A percentile compares a stretch with the other conserved stretches of the same genome.
Evolutionary conservation across 2,329 filamentous ascomycete species (phyloP).

Genomic region (Fusarium musae): DNA sequence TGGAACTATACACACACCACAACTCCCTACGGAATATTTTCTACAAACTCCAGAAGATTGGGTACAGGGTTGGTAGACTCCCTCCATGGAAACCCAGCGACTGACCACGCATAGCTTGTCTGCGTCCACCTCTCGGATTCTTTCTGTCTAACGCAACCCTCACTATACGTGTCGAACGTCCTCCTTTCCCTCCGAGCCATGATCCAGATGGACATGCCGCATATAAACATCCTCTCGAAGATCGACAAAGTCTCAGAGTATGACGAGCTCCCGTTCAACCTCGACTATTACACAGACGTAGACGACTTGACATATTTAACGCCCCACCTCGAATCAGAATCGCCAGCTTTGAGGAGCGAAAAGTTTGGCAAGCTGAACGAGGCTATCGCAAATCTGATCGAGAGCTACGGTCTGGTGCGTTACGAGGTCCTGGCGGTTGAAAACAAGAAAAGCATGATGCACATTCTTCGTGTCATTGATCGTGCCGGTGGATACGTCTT

Average conservation of each 20-base stretch:
- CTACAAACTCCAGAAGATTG: constrained; percentile 87
- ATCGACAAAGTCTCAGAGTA: constrained; percentile 94
- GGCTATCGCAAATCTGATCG: constrained; percentile 86
- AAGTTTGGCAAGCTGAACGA: constrained; percentile 89
- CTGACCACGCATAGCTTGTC: constrained; percentile 73
- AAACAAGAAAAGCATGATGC: constrained; percentile 97
- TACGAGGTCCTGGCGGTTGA: constrained; percentile 97
- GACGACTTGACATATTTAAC: constrained; percentile 90
- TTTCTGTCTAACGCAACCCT: constrained; percentile 91
- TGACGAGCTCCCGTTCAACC: constrained; percentile 88
- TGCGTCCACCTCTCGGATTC: constrained; percentile 94
- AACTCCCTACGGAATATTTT: constrained; percentile 92
- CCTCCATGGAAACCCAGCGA: neutral
- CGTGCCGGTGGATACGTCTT: constrained; percentile 94
- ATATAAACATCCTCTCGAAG: constrained; percentile 96
- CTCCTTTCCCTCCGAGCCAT: constrained; percentile 94
- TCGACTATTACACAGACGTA: constrained; percentile 97
- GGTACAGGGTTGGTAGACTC: constrained; percentile 78
- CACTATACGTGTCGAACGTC: constrained; percentile 93
- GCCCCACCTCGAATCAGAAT: constrained; percentile 82
- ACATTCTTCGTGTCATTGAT: constrained; percentile 87
- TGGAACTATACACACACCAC: constrained; percentile 97
- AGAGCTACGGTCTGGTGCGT: constrained; percentile 87
- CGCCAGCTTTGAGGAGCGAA: constrained; percentile 71
- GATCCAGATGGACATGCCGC: constrained; percentile 97